Evolutionary conservation across 352 stramenopile genomes (phyloP).

Genomic region (Globisporangium spinosum): DNA sequence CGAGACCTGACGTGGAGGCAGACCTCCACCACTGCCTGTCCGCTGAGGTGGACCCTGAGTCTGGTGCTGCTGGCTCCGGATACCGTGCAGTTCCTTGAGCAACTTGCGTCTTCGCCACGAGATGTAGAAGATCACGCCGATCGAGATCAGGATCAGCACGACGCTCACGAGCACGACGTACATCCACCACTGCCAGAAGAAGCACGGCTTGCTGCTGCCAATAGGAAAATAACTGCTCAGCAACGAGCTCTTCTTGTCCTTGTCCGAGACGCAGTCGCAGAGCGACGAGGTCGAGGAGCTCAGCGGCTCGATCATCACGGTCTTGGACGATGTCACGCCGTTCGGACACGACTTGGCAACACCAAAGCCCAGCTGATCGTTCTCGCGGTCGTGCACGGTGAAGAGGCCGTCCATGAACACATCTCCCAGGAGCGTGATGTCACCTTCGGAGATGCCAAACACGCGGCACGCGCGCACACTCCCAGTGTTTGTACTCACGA

Average conservation of each 20-base stretch:
- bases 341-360: slow-evolving; percentile 75
- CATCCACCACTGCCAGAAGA: slow-evolving; percentile 89
- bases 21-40: neutral
- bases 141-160: slow-evolving; percentile 52
- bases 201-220: slow-evolving; percentile 67
- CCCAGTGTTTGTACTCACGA: slow-evolving; percentile 39
- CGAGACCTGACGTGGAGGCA: slow-evolving; percentile 32
- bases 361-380: slow-evolving; percentile 50
- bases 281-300: slow-evolving; percentile 29
- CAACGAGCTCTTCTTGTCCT: slow-evolving; percentile 56
- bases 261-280: slow-evolving; percentile 62
- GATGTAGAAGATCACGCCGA: slow-evolving; percentile 45
- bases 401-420: slow-evolving; percentile 87
- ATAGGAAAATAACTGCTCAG: slow-evolving; percentile 52
- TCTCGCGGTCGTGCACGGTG: slow-evolving; percentile 72
- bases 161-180: slow-evolving; percentile 68
- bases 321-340: slow-evolving; percentile 62
- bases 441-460: slow-evolving; percentile 78
- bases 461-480: slow-evolving; percentile 49
- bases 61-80: slow-evolving; percentile 31
- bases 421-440: slow-evolving; percentile 70
- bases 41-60: neutral
- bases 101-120: slow-evolving; percentile 50
- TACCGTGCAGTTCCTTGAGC: slow-evolving; percentile 32
- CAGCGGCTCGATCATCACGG: slow-evolving; percentile 48